Conservation (phyloP, 371 early-diverging fungal species). For the Funneliformis caledonium region DNA sequence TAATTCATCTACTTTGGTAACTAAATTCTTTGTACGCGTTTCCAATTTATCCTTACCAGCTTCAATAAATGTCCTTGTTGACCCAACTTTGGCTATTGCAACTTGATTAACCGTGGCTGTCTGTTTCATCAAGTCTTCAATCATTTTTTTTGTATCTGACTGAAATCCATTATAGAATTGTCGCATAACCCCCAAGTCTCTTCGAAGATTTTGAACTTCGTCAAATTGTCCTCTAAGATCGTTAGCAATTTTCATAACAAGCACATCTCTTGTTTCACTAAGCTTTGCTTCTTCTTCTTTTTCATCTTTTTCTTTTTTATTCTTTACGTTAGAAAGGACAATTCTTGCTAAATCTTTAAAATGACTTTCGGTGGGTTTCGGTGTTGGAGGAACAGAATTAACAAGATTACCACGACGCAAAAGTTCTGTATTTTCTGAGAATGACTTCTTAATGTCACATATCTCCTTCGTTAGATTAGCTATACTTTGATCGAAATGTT, state of each 20-base stretch:
- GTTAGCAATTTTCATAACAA: slow-evolving; percentile 9
- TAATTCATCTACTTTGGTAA: slow-evolving; percentile 65
- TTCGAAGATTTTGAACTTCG: slow-evolving; percentile 54
- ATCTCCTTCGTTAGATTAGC: slow-evolving; percentile 49
- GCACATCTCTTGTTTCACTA: background rate
- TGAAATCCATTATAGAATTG: slow-evolving; percentile 64
- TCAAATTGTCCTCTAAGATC: slow-evolving; percentile 51
- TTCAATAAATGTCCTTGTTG: slow-evolving; percentile 56
- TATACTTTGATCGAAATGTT: slow-evolving; percentile 50
- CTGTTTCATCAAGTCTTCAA: slow-evolving; percentile 53
- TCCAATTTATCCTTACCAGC: slow-evolving; percentile 65
- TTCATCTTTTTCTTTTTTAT: slow-evolving; percentile 10
- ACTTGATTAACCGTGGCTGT: slow-evolving; percentile 51
- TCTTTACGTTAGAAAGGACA: slow-evolving; percentile 1
- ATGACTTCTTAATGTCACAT: slow-evolving; percentile 47
- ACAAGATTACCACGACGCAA: slow-evolving; percentile 44
- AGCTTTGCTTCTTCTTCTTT: background rate
- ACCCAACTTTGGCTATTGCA: slow-evolving; percentile 42
- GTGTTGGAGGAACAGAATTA: slow-evolving; percentile 17
- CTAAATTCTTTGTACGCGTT: slow-evolving; percentile 57
- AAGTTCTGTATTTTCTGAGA: slow-evolving; percentile 44
- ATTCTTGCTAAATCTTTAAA: slow-evolving; percentile 22
- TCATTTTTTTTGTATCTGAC: slow-evolving; percentile 50
- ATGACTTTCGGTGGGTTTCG: background rate
- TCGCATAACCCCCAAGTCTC: slow-evolving; percentile 64